phyloP scores from a whole-genome alignment of 331 rosid species.

The Acacia concinna region DNA sequence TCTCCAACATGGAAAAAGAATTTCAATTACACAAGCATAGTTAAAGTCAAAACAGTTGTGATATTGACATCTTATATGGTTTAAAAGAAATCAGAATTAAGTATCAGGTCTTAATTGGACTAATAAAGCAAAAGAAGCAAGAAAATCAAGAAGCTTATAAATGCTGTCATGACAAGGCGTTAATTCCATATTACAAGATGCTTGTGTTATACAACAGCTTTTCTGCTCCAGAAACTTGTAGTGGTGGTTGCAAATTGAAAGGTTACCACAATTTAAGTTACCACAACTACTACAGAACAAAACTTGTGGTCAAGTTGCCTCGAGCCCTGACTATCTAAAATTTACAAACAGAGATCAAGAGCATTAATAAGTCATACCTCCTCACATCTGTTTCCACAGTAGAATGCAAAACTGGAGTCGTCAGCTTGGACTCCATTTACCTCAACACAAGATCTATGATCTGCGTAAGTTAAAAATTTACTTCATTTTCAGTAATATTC shows the following conservation, averaged over 20 bases:
- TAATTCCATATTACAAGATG: not conserved
- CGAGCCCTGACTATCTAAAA: not conserved
- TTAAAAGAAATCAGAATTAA: not conserved
- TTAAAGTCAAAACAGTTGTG: not conserved
- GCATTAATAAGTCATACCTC: conserved; percentile 45
- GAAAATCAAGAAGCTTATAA: not conserved
- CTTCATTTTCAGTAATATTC: not conserved
- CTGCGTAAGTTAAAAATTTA: conserved; percentile 37
- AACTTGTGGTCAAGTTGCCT: not conserved
- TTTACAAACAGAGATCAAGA: not conserved
- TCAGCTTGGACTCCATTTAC: conserved; percentile 27
- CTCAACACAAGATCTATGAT: conserved; percentile 50
- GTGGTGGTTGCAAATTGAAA: not conserved
- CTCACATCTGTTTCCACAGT: conserved; percentile 65
- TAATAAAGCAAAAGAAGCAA: conserved; percentile 1
- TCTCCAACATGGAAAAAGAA: not conserved
- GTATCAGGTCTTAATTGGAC: not conserved
- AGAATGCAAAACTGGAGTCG: conserved; percentile 20
- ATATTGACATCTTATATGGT: not conserved
- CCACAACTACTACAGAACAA: conserved; percentile 7
- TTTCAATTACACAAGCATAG: not conserved
- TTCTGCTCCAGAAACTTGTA: not conserved
- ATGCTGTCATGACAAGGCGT: not conserved
- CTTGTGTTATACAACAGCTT: not conserved
- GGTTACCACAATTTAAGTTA: not conserved